Conservation (phyloP, 257 asterid species). For the Fraxinus cuspidata region DNA sequence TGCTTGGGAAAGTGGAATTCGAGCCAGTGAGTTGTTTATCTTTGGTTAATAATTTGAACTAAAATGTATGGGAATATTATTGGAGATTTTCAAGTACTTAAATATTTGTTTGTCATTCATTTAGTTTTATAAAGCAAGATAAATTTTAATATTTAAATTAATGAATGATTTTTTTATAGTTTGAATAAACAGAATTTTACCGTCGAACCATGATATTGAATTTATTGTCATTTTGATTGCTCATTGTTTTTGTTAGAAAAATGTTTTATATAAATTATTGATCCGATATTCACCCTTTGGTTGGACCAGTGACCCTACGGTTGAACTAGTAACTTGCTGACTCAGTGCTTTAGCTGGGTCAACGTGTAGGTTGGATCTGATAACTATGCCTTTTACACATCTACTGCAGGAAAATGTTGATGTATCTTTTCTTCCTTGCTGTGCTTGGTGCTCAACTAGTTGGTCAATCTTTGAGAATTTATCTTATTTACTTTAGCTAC, state of each 20-base stretch:
- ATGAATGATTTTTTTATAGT: too few relatives aligned
- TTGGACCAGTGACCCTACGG: not conserved
- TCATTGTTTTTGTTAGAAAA: not conserved
- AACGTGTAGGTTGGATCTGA: not conserved
- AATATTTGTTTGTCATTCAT: not conserved
- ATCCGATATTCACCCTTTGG: not conserved
- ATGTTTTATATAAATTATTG: not conserved
- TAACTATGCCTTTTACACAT: not conserved
- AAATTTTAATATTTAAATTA: too few relatives aligned
- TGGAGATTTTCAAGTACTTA: not conserved
- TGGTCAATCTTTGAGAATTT: not conserved
- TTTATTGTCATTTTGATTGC: not conserved
- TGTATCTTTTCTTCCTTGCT: not conserved
- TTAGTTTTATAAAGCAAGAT: not conserved
- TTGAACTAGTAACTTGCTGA: not conserved
- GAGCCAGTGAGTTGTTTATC: not conserved
- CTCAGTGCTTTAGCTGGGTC: not conserved
- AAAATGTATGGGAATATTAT: too few relatives aligned
- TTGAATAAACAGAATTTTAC: too few relatives aligned
- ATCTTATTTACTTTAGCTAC: not conserved
- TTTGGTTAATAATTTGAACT: not conserved
- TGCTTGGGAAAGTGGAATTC: not conserved
- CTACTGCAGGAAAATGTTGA: not conserved
- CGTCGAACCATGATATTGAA: not conserved
- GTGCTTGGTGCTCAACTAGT: not conserved